These are phyloP conservation scores for Boletus coccyginus DNA, from an alignment of 768 basidiomycete species.

Conservation along the genomic window DNA sequence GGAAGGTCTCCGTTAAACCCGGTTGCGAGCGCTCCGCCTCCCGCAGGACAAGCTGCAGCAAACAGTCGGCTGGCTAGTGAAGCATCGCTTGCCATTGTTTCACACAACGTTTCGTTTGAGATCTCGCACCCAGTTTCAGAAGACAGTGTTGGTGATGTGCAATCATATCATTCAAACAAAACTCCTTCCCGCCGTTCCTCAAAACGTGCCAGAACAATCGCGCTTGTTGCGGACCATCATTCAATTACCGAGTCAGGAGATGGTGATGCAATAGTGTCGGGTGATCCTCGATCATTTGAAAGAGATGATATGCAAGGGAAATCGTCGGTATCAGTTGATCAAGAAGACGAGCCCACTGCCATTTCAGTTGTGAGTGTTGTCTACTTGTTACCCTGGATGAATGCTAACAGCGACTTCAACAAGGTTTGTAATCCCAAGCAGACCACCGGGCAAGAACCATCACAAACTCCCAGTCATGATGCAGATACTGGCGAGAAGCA, in stretches of 20 bases:
- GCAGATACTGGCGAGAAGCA: slow-evolving; percentile 13
- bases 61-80: neutral
- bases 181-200: neutral
- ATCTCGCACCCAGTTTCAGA: neutral
- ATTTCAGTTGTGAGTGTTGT: slow-evolving; percentile 4
- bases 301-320: neutral
- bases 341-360: neutral
- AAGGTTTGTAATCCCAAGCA: neutral
- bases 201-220: slow-evolving; percentile 2
- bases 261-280: neutral
- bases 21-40: neutral
- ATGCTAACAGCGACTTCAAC: neutral
- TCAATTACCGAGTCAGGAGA: neutral
- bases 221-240: neutral
- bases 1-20: slow-evolving; percentile 8
- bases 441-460: neutral
- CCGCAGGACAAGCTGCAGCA: neutral
- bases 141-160: neutral
- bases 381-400: neutral
- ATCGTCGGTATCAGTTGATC: neutral
- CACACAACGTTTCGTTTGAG: neutral
- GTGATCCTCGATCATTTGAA: neutral
- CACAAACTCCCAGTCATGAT: neutral
- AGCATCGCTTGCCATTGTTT: neutral
- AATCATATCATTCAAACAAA: neutral